Percentiles rank a stretch among this genome's conserved stretches.
phyloP scores from a whole-genome alignment of 805 yeast genomes.

The Ogataea trehaloabstinens region DNA sequence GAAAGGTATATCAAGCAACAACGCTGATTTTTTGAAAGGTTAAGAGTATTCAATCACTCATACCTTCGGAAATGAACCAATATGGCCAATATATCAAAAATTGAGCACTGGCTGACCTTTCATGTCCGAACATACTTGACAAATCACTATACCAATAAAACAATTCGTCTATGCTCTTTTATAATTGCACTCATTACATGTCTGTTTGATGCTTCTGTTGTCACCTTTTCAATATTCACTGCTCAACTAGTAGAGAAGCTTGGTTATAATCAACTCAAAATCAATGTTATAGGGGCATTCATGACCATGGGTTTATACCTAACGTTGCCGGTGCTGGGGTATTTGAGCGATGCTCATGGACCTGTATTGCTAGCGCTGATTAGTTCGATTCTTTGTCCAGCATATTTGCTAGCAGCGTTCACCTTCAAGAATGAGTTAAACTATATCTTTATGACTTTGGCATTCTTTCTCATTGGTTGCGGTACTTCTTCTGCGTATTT shows the following conservation, averaged over 20 bases:
- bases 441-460: slow-evolving; percentile 40
- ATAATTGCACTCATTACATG: slow-evolving; percentile 59
- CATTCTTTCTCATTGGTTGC: slow-evolving; percentile 61
- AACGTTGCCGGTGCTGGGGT: slow-evolving; percentile 79
- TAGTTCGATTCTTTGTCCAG: slow-evolving; percentile 63
- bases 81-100: slow-evolving; percentile 22
- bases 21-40: too few relatives aligned
- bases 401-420: slow-evolving; percentile 53
- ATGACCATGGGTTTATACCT: slow-evolving; percentile 81
- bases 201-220: slow-evolving; percentile 76
- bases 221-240: slow-evolving; percentile 78
- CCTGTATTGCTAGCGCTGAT: slow-evolving; percentile 68
- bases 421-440: slow-evolving; percentile 29
- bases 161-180: slow-evolving; percentile 52
- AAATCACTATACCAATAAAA: slow-evolving; percentile 38
- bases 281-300: slow-evolving; percentile 70
- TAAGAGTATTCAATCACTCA: too few relatives aligned
- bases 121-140: slow-evolving; percentile 44
- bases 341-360: slow-evolving; percentile 81
- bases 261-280: slow-evolving; percentile 58
- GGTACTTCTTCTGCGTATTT: slow-evolving; percentile 75
- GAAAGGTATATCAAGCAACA: too few relatives aligned
- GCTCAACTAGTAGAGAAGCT: slow-evolving; percentile 59
- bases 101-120: slow-evolving; percentile 42
- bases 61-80: not conserved